Evolutionary conservation across 805 yeast species (phyloP), one percentile per base, ranked within the genome.

Genomic region (Kluyveromyces siamensis): DNA sequence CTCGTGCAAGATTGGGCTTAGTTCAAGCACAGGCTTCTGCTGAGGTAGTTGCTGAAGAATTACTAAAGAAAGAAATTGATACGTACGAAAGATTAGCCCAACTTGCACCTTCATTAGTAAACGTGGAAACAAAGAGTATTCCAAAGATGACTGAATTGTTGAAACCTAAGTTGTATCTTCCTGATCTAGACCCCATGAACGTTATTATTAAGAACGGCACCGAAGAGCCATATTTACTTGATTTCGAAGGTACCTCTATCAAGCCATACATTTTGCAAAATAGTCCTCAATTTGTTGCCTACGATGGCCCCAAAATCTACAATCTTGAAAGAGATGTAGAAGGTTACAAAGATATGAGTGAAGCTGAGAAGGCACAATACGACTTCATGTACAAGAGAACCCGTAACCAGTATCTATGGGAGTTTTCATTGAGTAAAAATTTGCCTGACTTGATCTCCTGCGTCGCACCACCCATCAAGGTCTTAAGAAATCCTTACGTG

Each of bases 131-230:
- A 8, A 69, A 70, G 17, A 70, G 77, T 9, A 76, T 86, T 61
- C 87, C 85, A 61, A 80, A 84, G 55, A 71, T 76, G 49, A 71
- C 70, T 2, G 80, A 81, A 49, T 67, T 87, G 40, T 75, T 85
- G 58, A 75, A 80, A 47, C 91, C 96, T 50, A 78, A 91, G 57
- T 69, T 91, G 47, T 78, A 71, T 54, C 75, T 81, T 53, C 91
- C 96, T 6, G 98, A 93, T 64, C 69, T 93, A 55, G 95, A 88
- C 64, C 98, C 99, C 19, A 74, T 90, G 78, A 91, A 91, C 62
- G 87, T 87, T 8, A 72, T 89, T 41, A 63, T 75, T 21, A 66
- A 67, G n/a, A 69, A 73, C 11, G 66, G 61, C 10, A 66, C 60
- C 51, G 61, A 66, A 40, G 66, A 63, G 8, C 70, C 71, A 17